These are phyloP conservation scores for Pilaira anomala DNA, from an alignment of 192 early-diverging fungal genomes.

Conservation along the genomic window DNA sequence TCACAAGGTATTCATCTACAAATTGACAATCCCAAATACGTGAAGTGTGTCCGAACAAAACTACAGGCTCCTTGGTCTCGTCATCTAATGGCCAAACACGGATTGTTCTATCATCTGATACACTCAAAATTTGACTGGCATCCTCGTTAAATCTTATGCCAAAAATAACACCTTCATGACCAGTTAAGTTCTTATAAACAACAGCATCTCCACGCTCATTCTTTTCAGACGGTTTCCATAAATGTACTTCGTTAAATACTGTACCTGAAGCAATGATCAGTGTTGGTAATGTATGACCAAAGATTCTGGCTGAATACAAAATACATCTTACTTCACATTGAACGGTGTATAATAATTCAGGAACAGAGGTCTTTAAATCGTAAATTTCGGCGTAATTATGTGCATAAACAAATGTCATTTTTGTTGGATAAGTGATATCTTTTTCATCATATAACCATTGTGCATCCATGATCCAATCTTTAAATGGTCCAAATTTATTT, in stretches of 20 bases:
- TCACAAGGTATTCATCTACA: conserved; percentile 53
- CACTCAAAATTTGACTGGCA: conserved; percentile 57
- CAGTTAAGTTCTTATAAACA: conserved; percentile 46
- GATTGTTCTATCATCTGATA: conserved; percentile 83
- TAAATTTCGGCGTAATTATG: conserved; percentile 73
- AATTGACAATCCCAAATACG: conserved; percentile 80
- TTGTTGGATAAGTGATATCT: conserved; percentile 18
- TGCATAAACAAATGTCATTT: conserved; percentile 65
- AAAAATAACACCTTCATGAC: conserved; percentile 79
- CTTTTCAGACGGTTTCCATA: conserved; percentile 57
- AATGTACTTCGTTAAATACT: conserved; percentile 77
- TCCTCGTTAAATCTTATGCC: conserved; percentile 64
- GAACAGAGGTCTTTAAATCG: conserved; percentile 27
- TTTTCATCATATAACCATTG: conserved; percentile 57
- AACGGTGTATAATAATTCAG: conserved; percentile 32
- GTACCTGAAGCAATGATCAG: conserved; percentile 72
- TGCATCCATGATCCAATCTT: conserved; percentile 78
- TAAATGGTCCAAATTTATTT: conserved; percentile 41
- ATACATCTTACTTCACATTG: conserved; percentile 70
- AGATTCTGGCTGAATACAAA: conserved; percentile 72
- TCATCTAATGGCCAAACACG: conserved; percentile 61
- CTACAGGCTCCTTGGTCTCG: conserved; percentile 7
- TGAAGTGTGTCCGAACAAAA: conserved; percentile 72
- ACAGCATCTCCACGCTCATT: conserved; percentile 41
- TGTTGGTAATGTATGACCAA: conserved; percentile 45